Percentiles rank a stretch among this genome's conserved stretches.
These are phyloP conservation scores for Botryotinia narcissicola DNA, from an alignment of 2,329 filamentous ascomycete genomes.

Conservation along the genomic window DNA sequence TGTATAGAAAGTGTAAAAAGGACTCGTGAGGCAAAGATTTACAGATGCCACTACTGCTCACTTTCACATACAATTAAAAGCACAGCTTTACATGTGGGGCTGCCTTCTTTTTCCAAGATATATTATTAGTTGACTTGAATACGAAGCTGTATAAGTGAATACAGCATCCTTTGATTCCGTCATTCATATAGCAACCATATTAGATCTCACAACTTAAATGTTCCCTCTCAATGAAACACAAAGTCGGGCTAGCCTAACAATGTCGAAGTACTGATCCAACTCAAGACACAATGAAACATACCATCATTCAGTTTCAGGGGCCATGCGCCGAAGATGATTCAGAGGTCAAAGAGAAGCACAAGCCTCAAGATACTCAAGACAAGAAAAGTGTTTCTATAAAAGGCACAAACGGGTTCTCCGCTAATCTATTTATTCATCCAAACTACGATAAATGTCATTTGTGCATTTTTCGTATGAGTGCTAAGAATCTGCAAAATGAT, in stretches of 20 bases:
- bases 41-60: neutral
- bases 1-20: neutral
- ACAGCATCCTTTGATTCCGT: neutral
- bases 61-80: accelerated
- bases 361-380: too few species aligned
- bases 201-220: neutral
- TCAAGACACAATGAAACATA: neutral
- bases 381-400: too few species aligned
- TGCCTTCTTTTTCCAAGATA: neutral
- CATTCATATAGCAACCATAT: neutral
- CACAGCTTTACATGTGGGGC: neutral
- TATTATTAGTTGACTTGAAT: neutral
- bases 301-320: neutral
- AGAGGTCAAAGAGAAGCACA: neutral
- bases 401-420: too few species aligned
- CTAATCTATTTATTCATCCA: neutral
- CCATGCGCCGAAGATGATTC: neutral
- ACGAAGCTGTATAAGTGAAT: neutral
- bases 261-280: neutral
- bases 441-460: neutral
- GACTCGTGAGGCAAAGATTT: too few species aligned
- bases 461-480: too few species aligned
- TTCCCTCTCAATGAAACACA: neutral
- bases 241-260: neutral
- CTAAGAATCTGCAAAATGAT: neutral